These are phyloP conservation scores for Crucihimalaya himalaica DNA, from an alignment of 345 rosid genomes.

Conservation along the genomic window DNA sequence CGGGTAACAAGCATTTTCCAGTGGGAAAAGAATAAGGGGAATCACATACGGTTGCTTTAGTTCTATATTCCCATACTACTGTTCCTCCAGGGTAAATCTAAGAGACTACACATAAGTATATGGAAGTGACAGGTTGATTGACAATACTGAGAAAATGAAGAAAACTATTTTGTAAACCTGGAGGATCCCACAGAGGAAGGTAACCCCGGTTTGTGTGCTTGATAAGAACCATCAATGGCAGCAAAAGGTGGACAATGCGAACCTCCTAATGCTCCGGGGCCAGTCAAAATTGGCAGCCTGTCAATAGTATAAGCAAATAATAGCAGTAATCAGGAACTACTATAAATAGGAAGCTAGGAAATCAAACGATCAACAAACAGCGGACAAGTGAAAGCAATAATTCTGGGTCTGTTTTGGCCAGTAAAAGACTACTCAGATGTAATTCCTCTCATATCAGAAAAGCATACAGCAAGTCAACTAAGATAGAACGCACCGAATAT, in stretches of 20 bases:
- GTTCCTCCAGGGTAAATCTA: not conserved
- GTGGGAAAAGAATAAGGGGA: not conserved
- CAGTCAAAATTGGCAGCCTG: constrained; percentile 88
- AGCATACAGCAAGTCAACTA: constrained; percentile 14
- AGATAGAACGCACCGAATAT: not conserved
- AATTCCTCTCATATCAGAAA: not conserved
- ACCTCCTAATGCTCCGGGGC: constrained; percentile 82
- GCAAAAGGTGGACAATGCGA: constrained; percentile 77
- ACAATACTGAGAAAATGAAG: constrained; percentile 6
- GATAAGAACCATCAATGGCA: constrained; percentile 71
- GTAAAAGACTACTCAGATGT: not conserved
- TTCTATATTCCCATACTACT: not conserved
- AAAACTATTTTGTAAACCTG: constrained; percentile 45
- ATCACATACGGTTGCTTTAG: constrained; percentile 8
- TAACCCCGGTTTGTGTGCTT: constrained; percentile 56
- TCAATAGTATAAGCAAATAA: constrained; percentile 25
- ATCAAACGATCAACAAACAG: constrained; percentile 9
- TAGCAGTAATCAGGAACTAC: constrained; percentile 4
- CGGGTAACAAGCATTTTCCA: constrained; percentile 5
- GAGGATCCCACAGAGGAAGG: constrained; percentile 60
- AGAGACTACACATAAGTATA: not conserved
- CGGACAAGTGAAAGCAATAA: not conserved
- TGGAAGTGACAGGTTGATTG: not conserved
- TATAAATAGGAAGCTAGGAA: constrained; percentile 1
- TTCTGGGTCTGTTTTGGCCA: constrained; percentile 5